Conservation (phyloP, 352 stramenopile genomes). For the Phytophthora agathidicida region DNA sequence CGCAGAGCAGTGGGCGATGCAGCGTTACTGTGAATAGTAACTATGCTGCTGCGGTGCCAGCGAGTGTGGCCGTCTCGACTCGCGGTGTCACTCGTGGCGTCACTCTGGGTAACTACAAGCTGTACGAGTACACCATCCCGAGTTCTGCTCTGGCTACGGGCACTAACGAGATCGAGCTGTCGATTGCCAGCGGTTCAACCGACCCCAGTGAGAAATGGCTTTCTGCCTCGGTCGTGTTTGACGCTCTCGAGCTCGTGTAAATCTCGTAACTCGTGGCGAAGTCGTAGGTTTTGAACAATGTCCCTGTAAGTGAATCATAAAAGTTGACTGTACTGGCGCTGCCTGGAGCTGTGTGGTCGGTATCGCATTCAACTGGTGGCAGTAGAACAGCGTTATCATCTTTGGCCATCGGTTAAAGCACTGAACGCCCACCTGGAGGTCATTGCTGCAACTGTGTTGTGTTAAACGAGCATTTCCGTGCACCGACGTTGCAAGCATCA, state of each 20-base stretch:
- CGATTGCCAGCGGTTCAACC: conserved; percentile 44
- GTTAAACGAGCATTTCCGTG: neutral
- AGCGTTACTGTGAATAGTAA: conserved; percentile 48
- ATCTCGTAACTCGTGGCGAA: too few relatives aligned
- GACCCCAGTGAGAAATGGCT: conserved; percentile 52
- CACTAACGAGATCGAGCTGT: conserved; percentile 41
- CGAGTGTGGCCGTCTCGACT: conserved; percentile 48
- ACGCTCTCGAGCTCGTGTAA: conserved; percentile 50
- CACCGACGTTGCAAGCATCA: conserved; percentile 3
- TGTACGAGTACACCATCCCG: conserved; percentile 60
- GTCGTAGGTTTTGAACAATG: too few relatives aligned
- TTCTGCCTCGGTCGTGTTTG: conserved; percentile 51
- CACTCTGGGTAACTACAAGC: conserved; percentile 54
- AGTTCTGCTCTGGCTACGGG: conserved; percentile 35
- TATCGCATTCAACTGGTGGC: too few relatives aligned
- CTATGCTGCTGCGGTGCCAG: conserved; percentile 33
- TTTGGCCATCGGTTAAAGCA: too few relatives aligned
- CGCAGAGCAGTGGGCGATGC: conserved; percentile 44
- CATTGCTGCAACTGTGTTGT: conserved; percentile 4
- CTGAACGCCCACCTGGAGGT: too few relatives aligned
- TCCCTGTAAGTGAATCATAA: too few relatives aligned
- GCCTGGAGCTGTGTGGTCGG: too few relatives aligned
- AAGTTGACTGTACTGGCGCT: too few relatives aligned
- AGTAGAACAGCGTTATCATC: too few relatives aligned
- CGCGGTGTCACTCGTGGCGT: conserved; percentile 53